phyloP scores from a whole-genome alignment of 2,329 filamentous ascomycete genomes.

The Beauveria sp. region DNA sequence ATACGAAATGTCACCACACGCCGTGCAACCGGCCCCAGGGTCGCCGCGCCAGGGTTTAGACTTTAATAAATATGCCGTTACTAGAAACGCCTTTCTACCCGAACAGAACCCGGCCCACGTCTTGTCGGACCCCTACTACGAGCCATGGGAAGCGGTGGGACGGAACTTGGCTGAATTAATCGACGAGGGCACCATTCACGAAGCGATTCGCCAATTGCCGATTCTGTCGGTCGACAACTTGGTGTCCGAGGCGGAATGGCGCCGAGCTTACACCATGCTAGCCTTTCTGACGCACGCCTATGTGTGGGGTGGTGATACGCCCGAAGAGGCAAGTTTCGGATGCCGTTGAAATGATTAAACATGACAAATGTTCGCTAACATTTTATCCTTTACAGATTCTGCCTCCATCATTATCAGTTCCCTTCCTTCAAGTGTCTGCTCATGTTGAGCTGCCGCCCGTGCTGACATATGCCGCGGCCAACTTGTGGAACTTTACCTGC shows the following conservation, averaged over 20 bases:
- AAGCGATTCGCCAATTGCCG: constrained; percentile 57
- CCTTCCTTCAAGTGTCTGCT: constrained; percentile 63
- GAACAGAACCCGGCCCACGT: constrained; percentile 55
- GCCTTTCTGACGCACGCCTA: constrained; percentile 78
- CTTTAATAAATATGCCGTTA: constrained; percentile 30
- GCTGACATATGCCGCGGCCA: constrained; percentile 81
- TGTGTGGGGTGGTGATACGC: constrained; percentile 76
- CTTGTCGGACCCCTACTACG: constrained; percentile 66
- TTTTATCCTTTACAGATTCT: constrained; percentile 39
- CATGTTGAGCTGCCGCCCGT: constrained; percentile 78
- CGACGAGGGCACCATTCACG: constrained; percentile 54
- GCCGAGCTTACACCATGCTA: constrained; percentile 71
- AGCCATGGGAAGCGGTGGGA: constrained; percentile 68
- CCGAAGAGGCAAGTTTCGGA: constrained; percentile 53
- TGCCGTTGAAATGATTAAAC: too few species aligned
- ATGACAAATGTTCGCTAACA: not conserved
- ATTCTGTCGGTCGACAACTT: constrained; percentile 61
- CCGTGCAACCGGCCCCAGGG: constrained; percentile 19
- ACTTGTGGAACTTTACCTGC: constrained; percentile 83
- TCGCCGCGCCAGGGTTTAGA: constrained; percentile 19
- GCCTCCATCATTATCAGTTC: constrained; percentile 69
- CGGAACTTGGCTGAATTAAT: constrained; percentile 61
- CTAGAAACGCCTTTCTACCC: constrained; percentile 69
- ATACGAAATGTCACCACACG: constrained; percentile 36
- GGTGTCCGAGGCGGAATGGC: constrained; percentile 63